phyloP scores from a whole-genome alignment of 306 rosid genomes.

The Castanea mollissima region DNA sequence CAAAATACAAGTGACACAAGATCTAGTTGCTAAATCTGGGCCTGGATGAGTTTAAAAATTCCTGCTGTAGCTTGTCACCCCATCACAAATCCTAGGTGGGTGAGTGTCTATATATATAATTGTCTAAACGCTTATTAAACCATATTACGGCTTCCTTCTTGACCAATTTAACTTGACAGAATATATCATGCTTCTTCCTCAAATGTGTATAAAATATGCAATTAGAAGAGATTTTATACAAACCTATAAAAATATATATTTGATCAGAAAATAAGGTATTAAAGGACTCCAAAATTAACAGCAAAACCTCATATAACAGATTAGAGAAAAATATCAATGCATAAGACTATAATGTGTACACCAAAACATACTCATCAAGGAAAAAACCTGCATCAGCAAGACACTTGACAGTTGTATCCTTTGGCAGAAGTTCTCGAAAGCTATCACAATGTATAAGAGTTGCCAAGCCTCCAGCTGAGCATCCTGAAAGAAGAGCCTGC shows the following conservation, averaged over 20 bases:
- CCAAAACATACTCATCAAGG: constrained; percentile 86
- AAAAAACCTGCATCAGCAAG: constrained; percentile 97
- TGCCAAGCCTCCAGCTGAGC: constrained; percentile 99
- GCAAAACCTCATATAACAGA: background rate
- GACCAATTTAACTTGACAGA: background rate
- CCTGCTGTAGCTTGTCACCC: constrained; percentile 3
- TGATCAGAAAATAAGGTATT: background rate
- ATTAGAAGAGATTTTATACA: background rate
- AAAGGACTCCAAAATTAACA: background rate
- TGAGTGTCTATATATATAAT: background rate
- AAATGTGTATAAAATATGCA: background rate
- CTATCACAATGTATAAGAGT: constrained; percentile 89
- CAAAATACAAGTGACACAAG: constrained; percentile 9
- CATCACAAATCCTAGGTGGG: constrained; percentile 6
- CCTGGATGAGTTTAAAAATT: constrained; percentile 11
- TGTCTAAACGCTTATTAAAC: background rate
- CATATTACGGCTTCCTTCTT: background rate
- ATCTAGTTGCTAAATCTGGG: background rate
- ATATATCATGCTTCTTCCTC: background rate
- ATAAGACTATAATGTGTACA: constrained; percentile 14
- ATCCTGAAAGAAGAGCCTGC: constrained; percentile 97
- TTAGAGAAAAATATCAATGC: constrained; percentile 11
- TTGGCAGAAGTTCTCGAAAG: constrained; percentile 55
- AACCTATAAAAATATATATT: no score
- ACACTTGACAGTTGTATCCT: constrained; percentile 69